Evolutionary conservation across 768 basidiomycete species (phyloP).

Genomic region (Phanerodontia chrysosporium): DNA sequence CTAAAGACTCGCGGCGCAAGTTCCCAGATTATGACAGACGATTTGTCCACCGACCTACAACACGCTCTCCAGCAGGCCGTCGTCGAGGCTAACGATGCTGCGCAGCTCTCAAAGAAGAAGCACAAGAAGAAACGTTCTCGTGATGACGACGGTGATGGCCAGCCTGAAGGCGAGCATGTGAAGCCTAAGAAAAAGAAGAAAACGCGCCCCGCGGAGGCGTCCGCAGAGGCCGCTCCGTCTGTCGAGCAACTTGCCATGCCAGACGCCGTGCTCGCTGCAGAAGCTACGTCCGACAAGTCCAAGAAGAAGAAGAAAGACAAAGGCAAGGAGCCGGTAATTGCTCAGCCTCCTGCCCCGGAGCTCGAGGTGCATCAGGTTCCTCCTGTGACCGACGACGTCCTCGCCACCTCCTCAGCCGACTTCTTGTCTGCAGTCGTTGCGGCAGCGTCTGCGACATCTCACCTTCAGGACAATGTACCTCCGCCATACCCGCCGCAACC

Average conservation of each 20-base stretch:
- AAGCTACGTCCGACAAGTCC: slow-evolving; percentile 21
- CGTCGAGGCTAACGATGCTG: slow-evolving; percentile 41
- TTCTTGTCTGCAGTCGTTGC: slow-evolving; percentile 64
- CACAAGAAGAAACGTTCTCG: slow-evolving; percentile 31
- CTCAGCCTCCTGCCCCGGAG: slow-evolving; percentile 6
- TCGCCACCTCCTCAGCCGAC: slow-evolving; percentile 48
- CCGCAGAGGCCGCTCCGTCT: neutral
- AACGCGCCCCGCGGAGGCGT: slow-evolving; percentile 10
- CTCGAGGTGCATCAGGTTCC: neutral
- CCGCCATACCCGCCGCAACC: slow-evolving; percentile 18
- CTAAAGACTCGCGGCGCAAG: slow-evolving; percentile 7
- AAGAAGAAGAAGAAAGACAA: slow-evolving; percentile 32
- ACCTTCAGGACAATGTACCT: slow-evolving; percentile 12
- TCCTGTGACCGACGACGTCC: slow-evolving; percentile 15
- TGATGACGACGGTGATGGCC: slow-evolving; percentile 17
- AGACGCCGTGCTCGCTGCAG: slow-evolving; percentile 21
- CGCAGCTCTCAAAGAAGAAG: slow-evolving; percentile 22
- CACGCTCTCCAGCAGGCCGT: slow-evolving; percentile 48
- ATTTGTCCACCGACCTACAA: slow-evolving; percentile 41
- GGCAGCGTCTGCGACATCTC: slow-evolving; percentile 52
- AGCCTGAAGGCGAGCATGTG: slow-evolving; percentile 10
- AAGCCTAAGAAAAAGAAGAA: slow-evolving; percentile 32
- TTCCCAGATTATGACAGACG: slow-evolving; percentile 10
- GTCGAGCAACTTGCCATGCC: slow-evolving; percentile 17
- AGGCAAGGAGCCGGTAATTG: slow-evolving; percentile 31